Base-by-base conservation (phyloP, 768 basidiomycete species). In the Russula griseocarnosa region DNA sequence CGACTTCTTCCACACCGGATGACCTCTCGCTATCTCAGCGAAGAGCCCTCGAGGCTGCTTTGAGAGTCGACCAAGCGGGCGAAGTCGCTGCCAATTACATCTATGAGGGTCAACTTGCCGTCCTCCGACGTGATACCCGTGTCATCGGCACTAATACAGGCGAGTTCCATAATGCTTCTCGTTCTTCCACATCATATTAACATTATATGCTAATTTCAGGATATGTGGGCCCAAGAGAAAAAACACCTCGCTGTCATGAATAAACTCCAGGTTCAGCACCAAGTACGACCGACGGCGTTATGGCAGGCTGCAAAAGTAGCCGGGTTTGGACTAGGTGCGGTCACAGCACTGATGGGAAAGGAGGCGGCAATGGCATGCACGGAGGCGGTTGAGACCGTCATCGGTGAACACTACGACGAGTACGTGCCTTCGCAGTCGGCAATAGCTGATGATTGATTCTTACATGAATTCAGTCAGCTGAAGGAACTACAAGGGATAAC, bases 331-430 rank as follows among this genome's bases (percentile, higher is more conserved):
- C 78, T 98, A 9, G 95, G 95, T 6, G 87, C 87, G 6, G 82
- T 78, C 0, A 97, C 95, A 0, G 95, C 92, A 0, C 75, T 96
- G 24, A 81, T 96, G 83, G 90, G 95, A 42, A 89, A 86, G 71
- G 89, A 97, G 69, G 93, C 94, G 14, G 94, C 95, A 0, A 98
- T 98, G 95, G 95, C 95, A 7, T 98, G 95, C 71, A 98, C 95
- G 0, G 95, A 98, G 74, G 95, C 95, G 0, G 94, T 98, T 22
- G 95, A 98, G 74, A 97, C 95, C 0, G 93, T 93, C 61, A 98
- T 98, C 58, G 95, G 95, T 46, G 95, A 98, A 74, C 95, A 98
- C 75, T 98, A 98, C 70, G 92, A 98, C 73, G 94, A 97, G 95
- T 96, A 73, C 72, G 92, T 82, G 14, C n/a, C 30, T 60, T 51